Evolutionary conservation across 306 rosid genomes (phyloP).

Genomic region (Prunus persica): DNA sequence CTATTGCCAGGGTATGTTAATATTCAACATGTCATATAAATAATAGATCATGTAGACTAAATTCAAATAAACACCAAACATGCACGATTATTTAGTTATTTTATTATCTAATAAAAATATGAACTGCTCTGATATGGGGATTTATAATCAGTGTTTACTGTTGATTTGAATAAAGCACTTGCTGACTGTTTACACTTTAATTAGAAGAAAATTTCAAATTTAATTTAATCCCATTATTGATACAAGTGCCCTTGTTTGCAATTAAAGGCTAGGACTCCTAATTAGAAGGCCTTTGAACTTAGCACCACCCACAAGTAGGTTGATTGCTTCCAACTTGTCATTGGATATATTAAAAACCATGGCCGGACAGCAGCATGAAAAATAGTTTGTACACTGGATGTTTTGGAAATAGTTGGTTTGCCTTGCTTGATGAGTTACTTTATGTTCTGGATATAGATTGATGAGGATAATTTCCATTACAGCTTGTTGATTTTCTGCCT

Average conservation of each 20-base stretch:
- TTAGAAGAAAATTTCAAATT: background rate
- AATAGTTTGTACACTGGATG: background rate
- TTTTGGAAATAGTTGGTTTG: background rate
- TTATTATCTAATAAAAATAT: background rate
- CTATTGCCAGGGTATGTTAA: constrained; percentile 58
- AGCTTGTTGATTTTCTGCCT: constrained; percentile 4
- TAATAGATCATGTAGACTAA: constrained; percentile 2
- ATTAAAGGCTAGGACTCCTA: background rate
- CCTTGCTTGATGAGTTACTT: background rate
- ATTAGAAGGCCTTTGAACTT: background rate
- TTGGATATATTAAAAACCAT: background rate
- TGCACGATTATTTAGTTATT: background rate
- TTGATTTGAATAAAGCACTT: background rate
- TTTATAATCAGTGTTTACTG: background rate
- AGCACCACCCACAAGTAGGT: background rate
- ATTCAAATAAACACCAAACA: background rate
- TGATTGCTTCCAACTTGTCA: background rate
- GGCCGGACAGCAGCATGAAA: too few species aligned
- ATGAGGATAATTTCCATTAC: background rate
- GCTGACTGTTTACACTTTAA: background rate
- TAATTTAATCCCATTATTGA: background rate
- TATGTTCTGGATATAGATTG: background rate
- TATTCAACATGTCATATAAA: background rate
- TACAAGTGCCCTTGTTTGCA: background rate
- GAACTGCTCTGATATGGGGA: background rate